A percentile compares a stretch with the other conserved stretches of the same genome.
Evolutionary conservation across 2,329 filamentous ascomycete genomes (phyloP).

Genomic region (Trichoderma sp.): DNA sequence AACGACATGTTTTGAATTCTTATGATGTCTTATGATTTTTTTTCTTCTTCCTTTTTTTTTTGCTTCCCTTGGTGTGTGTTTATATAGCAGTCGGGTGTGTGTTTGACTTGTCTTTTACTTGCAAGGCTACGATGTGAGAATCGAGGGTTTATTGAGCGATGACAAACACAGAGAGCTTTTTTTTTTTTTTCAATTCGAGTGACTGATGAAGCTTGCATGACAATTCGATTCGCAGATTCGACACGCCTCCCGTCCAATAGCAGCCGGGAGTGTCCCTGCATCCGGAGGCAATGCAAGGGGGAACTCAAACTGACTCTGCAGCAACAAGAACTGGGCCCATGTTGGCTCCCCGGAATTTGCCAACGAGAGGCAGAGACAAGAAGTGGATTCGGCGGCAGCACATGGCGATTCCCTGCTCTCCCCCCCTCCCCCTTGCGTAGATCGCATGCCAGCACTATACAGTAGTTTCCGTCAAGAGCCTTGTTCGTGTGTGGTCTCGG

Average conservation of each 20-base stretch:
- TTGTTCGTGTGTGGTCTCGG: background rate
- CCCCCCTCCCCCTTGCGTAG: slow-evolving; percentile 2
- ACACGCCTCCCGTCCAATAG: background rate
- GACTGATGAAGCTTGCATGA: too few species aligned
- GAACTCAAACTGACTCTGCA: background rate
- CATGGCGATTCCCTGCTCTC: background rate
- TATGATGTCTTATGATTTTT: background rate
- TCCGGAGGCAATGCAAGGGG: background rate
- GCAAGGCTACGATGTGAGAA: too few species aligned
- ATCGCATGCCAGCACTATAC: slow-evolving; percentile 6
- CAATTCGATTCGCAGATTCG: background rate
- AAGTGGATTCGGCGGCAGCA: slow-evolving; percentile 3
- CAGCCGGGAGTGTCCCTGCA: background rate
- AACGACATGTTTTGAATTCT: background rate
- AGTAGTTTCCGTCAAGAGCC: background rate
- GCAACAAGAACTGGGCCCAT: background rate
- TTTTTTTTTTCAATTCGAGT: too few species aligned
- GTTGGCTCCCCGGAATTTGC: background rate
- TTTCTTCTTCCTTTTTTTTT: background rate
- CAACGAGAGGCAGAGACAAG: background rate
- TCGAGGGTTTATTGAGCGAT: too few species aligned
- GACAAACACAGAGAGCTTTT: too few species aligned
- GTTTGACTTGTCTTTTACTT: too few species aligned
- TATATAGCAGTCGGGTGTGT: too few species aligned
- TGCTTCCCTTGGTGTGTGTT: background rate